Evolutionary conservation across 169 alveolate genomes (phyloP).

Genomic region (Plasmodium cynomolgi): DNA sequence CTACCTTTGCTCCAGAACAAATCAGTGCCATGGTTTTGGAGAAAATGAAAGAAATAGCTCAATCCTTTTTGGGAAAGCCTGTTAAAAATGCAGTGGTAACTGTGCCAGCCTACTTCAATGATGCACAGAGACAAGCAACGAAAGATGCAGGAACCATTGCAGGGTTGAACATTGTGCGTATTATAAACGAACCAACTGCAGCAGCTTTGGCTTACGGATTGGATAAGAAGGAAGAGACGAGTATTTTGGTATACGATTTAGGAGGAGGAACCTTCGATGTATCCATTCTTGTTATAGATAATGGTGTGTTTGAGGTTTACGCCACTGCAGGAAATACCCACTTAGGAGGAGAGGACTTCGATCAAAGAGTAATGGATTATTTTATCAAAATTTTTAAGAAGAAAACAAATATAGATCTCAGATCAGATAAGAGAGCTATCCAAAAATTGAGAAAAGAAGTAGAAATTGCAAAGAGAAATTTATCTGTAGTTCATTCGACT

Average conservation of each 20-base stretch:
- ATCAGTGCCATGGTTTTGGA: slow-evolving; percentile 97
- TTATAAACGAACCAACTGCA: slow-evolving; percentile 99
- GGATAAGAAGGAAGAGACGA: slow-evolving; percentile 96
- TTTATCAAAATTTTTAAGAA: slow-evolving; percentile 95
- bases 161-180: slow-evolving; percentile 98
- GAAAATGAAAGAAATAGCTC: slow-evolving; percentile 98
- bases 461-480: slow-evolving; percentile 97
- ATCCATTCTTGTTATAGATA: slow-evolving; percentile 96
- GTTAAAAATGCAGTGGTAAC: slow-evolving; percentile 96
- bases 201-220: slow-evolving; percentile 99
- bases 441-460: slow-evolving; percentile 98
- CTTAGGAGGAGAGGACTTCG: slow-evolving; percentile 98
- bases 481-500: slow-evolving; percentile 93
- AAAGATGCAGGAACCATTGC: slow-evolving; percentile 99
- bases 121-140: slow-evolving; percentile 99
- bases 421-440: slow-evolving; percentile 95
- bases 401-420: slow-evolving; percentile 91
- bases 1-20: slow-evolving; percentile 98
- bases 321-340: slow-evolving; percentile 99
- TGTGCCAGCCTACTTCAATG: slow-evolving; percentile 99
- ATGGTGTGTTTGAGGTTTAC: slow-evolving; percentile 98
- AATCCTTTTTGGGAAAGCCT: slow-evolving; percentile 95
- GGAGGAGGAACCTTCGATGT: slow-evolving; percentile 99
- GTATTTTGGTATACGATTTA: slow-evolving; percentile 97
- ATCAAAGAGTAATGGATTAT: slow-evolving; percentile 96